Conservation (phyloP, 208 protist species). For the Perkinsela sp. region DNA sequence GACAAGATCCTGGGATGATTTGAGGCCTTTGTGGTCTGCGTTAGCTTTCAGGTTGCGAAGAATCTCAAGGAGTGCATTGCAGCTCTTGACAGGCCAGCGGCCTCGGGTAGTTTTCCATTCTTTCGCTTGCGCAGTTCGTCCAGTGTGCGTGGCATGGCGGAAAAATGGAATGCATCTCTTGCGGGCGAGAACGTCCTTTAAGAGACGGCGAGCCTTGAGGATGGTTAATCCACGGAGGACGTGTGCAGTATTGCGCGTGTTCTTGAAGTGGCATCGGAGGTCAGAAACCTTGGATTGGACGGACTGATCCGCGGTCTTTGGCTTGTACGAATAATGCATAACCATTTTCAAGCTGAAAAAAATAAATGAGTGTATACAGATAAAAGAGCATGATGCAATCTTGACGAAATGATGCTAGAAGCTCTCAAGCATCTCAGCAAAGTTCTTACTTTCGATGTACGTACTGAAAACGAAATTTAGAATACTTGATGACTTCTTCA, state of each 20-base stretch:
- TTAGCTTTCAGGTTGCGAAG: conserved; percentile 76
- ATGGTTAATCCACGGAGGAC: conserved; percentile 69
- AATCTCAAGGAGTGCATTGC: conserved; percentile 51
- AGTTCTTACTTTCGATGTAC: neutral
- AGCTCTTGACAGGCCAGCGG: conserved; percentile 75
- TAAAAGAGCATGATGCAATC: conserved; percentile 1
- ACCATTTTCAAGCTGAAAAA: conserved; percentile 12
- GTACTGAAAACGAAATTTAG: conserved; percentile 2
- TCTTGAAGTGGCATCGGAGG: conserved; percentile 77
- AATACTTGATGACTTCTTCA: neutral
- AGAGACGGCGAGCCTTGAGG: conserved; percentile 64
- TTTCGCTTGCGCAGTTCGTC: conserved; percentile 67
- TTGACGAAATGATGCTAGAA: neutral
- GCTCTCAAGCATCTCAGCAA: too few relatives aligned
- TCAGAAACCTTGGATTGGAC: conserved; percentile 57
- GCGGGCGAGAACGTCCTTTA: conserved; percentile 71
- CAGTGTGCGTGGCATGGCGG: conserved; percentile 66
- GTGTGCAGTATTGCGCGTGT: conserved; percentile 70
- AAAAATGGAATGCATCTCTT: conserved; percentile 76
- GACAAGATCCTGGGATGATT: conserved; percentile 52
- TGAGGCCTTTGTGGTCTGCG: conserved; percentile 39
- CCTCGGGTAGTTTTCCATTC: conserved; percentile 66
- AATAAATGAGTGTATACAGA: conserved; percentile 8
- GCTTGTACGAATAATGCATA: conserved; percentile 64
- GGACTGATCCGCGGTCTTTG: conserved; percentile 51